These are phyloP conservation scores for Cinnamomum chago DNA, from an alignment of 164 flowering plant species.

Conservation along the genomic window DNA sequence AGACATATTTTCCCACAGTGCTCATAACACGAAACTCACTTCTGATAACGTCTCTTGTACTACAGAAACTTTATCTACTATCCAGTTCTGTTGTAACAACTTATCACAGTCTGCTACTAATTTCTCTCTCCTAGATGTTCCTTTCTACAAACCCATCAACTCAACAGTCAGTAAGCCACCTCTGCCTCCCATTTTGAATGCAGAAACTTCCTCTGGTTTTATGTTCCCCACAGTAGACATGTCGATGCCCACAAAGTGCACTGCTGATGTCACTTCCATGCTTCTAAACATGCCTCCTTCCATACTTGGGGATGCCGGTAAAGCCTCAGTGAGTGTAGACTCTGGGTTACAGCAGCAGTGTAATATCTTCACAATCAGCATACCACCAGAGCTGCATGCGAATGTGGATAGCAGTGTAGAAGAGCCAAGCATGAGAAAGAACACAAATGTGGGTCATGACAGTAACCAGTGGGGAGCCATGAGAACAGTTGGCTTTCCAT, in stretches of 20 bases:
- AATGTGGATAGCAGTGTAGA: slow-evolving; percentile 23
- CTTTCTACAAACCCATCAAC: slow-evolving; percentile 30
- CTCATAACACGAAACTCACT: slow-evolving; percentile 32
- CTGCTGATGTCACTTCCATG: slow-evolving; percentile 39
- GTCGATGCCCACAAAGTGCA: slow-evolving; percentile 28
- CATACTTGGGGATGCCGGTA: slow-evolving; percentile 22
- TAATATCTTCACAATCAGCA: slow-evolving; percentile 26
- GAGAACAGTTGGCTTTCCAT: slow-evolving; percentile 49
- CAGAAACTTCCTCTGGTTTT: slow-evolving; percentile 28
- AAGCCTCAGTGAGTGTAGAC: slow-evolving; percentile 30
- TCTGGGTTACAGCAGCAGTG: slow-evolving; percentile 35
- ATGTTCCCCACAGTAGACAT: slow-evolving; percentile 41
- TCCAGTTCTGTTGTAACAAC: slow-evolving; percentile 31
- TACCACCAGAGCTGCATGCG: slow-evolving; percentile 31
- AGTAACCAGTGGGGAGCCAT: slow-evolving; percentile 30
- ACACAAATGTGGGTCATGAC: slow-evolving; percentile 10
- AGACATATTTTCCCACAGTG: slow-evolving; percentile 25
- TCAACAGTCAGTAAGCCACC: slow-evolving; percentile 28
- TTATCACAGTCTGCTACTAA: slow-evolving; percentile 24
- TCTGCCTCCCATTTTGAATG: slow-evolving; percentile 22
- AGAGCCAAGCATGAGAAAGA: slow-evolving; percentile 29
- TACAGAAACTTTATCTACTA: slow-evolving; percentile 34
- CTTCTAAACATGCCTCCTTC: slow-evolving; percentile 31
- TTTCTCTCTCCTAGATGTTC: slow-evolving; percentile 27
- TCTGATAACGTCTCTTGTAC: slow-evolving; percentile 52